phyloP scores from a whole-genome alignment of 352 stramenopile genomes.

The Pythium dissimile region DNA sequence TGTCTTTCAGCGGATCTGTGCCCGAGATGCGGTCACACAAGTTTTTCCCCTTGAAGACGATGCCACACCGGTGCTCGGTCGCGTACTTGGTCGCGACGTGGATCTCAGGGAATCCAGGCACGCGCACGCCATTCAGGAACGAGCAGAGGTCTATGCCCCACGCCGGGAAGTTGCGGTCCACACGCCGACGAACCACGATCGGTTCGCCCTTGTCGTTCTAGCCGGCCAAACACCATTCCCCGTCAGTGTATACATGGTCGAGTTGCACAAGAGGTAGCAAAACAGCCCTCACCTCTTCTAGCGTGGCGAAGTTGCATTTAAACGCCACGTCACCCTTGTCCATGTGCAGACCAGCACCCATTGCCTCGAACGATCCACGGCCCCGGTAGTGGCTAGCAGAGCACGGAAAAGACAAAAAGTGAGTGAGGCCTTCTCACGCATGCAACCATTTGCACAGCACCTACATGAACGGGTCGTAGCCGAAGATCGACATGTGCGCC shows the following conservation, averaged over 20 bases:
- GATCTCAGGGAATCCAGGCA: slow-evolving; percentile 64
- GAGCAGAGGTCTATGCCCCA: slow-evolving; percentile 84
- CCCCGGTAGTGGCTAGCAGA: slow-evolving; percentile 84
- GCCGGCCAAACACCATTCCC: neutral
- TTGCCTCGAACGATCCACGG: slow-evolving; percentile 84
- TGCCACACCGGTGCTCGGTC: slow-evolving; percentile 83
- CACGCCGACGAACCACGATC: slow-evolving; percentile 67
- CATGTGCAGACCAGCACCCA: slow-evolving; percentile 82
- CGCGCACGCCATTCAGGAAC: slow-evolving; percentile 56
- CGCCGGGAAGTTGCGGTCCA: slow-evolving; percentile 79
- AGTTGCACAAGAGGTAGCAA: too few species aligned
- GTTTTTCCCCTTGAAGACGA: slow-evolving; percentile 79
- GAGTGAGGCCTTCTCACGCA: neutral
- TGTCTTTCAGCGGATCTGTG: slow-evolving; percentile 86
- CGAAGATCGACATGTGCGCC: slow-evolving; percentile 88
- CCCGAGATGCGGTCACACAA: slow-evolving; percentile 85
- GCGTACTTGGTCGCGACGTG: slow-evolving; percentile 80
- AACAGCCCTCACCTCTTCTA: slow-evolving; percentile 32
- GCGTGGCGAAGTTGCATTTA: slow-evolving; percentile 88
- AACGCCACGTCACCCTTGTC: slow-evolving; percentile 84
- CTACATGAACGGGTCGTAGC: slow-evolving; percentile 81
- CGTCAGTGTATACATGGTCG: too few species aligned
- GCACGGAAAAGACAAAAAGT: neutral
- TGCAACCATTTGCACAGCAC: neutral
- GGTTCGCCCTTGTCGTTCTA: slow-evolving; percentile 54